Evolutionary conservation across 2,329 filamentous ascomycete genomes (phyloP).

Genomic region (Paraphoma sp.): DNA sequence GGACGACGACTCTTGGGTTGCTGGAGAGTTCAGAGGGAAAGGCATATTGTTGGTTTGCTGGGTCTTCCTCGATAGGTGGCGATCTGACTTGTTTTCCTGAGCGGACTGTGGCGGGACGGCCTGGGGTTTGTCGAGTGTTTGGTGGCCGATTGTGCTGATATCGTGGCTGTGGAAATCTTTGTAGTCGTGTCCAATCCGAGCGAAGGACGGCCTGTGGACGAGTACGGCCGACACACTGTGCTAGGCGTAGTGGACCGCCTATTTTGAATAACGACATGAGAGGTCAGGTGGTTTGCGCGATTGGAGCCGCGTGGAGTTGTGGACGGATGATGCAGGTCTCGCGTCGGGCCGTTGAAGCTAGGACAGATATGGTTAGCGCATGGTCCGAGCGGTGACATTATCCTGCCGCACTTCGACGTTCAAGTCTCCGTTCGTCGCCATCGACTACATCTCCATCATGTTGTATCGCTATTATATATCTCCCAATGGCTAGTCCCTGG

Average conservation of each 20-base stretch:
- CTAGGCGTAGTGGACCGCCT: constrained; percentile 7
- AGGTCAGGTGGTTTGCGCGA: neutral
- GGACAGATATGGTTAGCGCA: neutral
- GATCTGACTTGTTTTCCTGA: neutral
- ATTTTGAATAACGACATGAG: constrained; percentile 9
- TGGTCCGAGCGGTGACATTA: neutral
- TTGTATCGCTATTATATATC: too few relatives aligned
- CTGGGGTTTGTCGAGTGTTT: neutral
- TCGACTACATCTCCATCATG: too few relatives aligned
- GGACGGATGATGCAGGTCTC: neutral
- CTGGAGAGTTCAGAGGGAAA: constrained; percentile 1
- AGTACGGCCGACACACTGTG: neutral
- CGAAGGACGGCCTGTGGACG: neutral
- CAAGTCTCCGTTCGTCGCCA: too few relatives aligned
- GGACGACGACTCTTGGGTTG: constrained; percentile 19
- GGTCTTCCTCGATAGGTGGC: neutral
- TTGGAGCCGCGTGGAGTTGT: neutral
- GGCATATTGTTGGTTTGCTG: neutral
- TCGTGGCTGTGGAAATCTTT: constrained; percentile 2
- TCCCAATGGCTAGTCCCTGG: too few relatives aligned
- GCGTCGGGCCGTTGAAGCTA: neutral
- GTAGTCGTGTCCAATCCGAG: too few relatives aligned
- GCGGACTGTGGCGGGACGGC: neutral
- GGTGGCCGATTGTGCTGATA: constrained; percentile 8
- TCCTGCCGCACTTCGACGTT: too few relatives aligned